These are phyloP conservation scores for Astragalus glycyphyllos DNA, from an alignment of 306 rosid species.

Conservation along the genomic window DNA sequence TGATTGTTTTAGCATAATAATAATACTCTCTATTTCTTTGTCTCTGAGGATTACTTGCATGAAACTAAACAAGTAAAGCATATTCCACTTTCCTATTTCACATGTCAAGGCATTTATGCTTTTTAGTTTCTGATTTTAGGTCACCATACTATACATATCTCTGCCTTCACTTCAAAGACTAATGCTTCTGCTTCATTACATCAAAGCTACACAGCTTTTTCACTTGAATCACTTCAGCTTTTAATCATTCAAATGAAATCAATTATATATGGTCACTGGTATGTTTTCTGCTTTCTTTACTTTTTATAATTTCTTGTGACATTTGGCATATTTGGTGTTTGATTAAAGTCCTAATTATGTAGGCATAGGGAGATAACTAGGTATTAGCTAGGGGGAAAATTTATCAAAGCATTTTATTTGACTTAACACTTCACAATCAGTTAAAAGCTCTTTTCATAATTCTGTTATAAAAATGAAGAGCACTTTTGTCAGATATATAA, in stretches of 20 bases:
- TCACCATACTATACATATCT: slow-evolving; percentile 16
- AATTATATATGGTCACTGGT: slow-evolving; percentile 45
- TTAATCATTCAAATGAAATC: slow-evolving; percentile 46
- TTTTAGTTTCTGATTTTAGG: slow-evolving; percentile 40
- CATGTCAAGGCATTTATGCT: slow-evolving; percentile 42
- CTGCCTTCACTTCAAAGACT: slow-evolving; percentile 38
- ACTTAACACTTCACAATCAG: slow-evolving; percentile 46
- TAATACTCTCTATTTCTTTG: slow-evolving; percentile 41
- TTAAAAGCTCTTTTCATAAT: slow-evolving; percentile 45
- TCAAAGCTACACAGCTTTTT: slow-evolving; percentile 41
- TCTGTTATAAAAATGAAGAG: slow-evolving; percentile 52
- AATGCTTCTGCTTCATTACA: slow-evolving; percentile 46
- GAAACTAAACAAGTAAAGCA: slow-evolving; percentile 53
- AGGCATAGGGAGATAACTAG: slow-evolving; percentile 29
- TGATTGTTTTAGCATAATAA: neutral
- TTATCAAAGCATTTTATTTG: slow-evolving; percentile 50
- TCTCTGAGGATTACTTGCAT: slow-evolving; percentile 63
- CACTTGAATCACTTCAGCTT: slow-evolving; percentile 40
- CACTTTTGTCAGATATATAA: slow-evolving; percentile 54
- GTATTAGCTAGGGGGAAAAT: slow-evolving; percentile 3
- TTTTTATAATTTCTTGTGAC: slow-evolving; percentile 25
- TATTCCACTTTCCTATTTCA: slow-evolving; percentile 43
- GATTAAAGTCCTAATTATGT: slow-evolving; percentile 37
- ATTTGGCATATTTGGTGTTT: slow-evolving; percentile 36
- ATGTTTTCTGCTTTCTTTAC: slow-evolving; percentile 39